These are phyloP conservation scores for Rachicladosporium sp. DNA, from an alignment of 2,329 filamentous ascomycete genomes.

Conservation along the genomic window DNA sequence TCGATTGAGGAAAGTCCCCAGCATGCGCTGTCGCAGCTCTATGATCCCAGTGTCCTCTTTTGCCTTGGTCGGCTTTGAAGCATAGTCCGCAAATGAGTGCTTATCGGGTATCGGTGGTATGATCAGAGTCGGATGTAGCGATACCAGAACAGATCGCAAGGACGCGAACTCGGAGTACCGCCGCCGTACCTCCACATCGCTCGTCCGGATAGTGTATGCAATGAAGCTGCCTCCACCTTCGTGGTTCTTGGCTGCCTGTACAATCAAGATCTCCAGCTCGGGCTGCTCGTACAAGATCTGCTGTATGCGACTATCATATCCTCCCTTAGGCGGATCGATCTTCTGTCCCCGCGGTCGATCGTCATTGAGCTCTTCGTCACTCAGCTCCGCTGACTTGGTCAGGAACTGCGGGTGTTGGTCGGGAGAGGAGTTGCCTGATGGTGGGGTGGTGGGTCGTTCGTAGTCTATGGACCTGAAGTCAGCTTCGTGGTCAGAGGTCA, in stretches of 20 bases:
- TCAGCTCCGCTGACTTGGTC: slow-evolving; percentile 40
- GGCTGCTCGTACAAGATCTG: slow-evolving; percentile 96
- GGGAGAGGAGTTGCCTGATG: slow-evolving; percentile 59
- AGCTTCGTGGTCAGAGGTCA: background rate
- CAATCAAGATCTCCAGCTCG: slow-evolving; percentile 79
- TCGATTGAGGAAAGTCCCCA: slow-evolving; percentile 87
- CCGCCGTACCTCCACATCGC: slow-evolving; percentile 85
- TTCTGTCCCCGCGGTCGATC: slow-evolving; percentile 36
- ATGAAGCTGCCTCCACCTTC: slow-evolving; percentile 90
- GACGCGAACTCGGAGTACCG: slow-evolving; percentile 96
- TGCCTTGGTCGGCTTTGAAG: slow-evolving; percentile 91
- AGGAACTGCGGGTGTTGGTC: slow-evolving; percentile 50
- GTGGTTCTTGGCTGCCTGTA: slow-evolving; percentile 85
- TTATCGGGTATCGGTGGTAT: slow-evolving; percentile 97
- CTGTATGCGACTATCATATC: slow-evolving; percentile 90
- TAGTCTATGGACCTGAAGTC: slow-evolving; percentile 33
- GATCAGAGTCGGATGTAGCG: slow-evolving; percentile 86
- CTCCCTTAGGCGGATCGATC: slow-evolving; percentile 57
- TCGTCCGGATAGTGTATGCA: slow-evolving; percentile 91
- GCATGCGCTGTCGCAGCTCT: slow-evolving; percentile 90
- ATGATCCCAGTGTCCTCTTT: slow-evolving; percentile 97
- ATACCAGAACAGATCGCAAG: slow-evolving; percentile 73
- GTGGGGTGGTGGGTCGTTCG: slow-evolving; percentile 49
- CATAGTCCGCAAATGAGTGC: slow-evolving; percentile 97
- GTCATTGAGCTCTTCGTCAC: slow-evolving; percentile 46